Evolutionary conservation across 257 asterid genomes (phyloP).

Genomic region (Avicennia marina): DNA sequence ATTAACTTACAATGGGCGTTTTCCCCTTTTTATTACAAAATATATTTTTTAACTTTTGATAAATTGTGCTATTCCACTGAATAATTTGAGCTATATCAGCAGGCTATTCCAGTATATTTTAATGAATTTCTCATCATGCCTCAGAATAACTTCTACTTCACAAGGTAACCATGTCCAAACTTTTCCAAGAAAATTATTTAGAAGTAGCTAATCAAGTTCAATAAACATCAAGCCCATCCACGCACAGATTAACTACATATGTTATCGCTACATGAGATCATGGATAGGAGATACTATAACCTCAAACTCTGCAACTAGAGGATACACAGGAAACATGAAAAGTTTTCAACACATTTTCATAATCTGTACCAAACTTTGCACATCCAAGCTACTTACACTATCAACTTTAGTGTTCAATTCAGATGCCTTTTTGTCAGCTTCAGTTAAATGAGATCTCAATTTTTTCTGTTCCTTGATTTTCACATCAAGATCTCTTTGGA

Average conservation of each 20-base stretch:
- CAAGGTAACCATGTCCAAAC: background rate
- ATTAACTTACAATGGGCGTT: no score
- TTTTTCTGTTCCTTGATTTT: slow-evolving; percentile 46
- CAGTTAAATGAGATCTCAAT: slow-evolving; percentile 36
- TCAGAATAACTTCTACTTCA: background rate
- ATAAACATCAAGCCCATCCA: background rate
- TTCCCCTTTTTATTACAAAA: no score
- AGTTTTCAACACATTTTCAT: background rate
- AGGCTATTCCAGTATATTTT: no score
- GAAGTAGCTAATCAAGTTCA: background rate
- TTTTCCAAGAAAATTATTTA: background rate
- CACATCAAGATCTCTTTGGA: slow-evolving; percentile 36
- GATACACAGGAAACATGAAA: background rate
- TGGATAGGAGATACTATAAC: background rate
- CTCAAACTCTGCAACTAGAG: no score
- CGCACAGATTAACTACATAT: background rate
- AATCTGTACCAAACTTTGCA: background rate
- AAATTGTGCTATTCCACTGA: background rate
- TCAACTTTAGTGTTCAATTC: slow-evolving; percentile 43
- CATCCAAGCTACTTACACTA: slow-evolving; percentile 29
- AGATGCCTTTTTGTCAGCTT: slow-evolving; percentile 47
- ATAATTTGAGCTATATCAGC: no score
- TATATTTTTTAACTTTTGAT: no score
- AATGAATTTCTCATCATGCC: no score
- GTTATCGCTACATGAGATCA: background rate